Percentiles rank a stretch among this genome's conserved stretches.
Conservation (phyloP, 495 filamentous ascomycete species). For the Aspergillus asperescens region DNA sequence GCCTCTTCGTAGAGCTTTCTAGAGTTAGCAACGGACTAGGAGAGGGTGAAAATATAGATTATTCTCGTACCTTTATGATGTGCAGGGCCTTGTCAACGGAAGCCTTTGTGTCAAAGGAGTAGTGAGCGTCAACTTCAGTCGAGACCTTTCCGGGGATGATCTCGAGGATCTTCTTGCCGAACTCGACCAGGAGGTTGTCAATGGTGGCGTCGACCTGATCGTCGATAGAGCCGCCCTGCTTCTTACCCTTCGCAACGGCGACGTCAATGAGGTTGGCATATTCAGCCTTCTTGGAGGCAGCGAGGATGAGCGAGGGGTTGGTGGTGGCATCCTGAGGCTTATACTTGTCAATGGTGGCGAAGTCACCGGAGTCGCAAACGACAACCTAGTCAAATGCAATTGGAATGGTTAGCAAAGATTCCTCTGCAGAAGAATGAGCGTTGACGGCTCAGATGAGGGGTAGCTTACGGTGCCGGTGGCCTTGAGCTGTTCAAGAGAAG, state of each 20-base stretch:
- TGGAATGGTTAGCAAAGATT: constrained; percentile 14
- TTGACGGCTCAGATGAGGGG: constrained; percentile 49
- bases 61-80: constrained; percentile 76
- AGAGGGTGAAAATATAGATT: background rate
- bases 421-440: constrained; percentile 13
- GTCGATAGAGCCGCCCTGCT: constrained; percentile 58
- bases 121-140: constrained; percentile 93
- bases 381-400: constrained; percentile 18
- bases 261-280: constrained; percentile 89
- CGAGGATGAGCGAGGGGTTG: constrained; percentile 97
- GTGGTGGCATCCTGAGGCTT: constrained; percentile 99
- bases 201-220: constrained; percentile 76
- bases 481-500: constrained; percentile 95
- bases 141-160: constrained; percentile 98
- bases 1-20: constrained; percentile 81
- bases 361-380: constrained; percentile 28
- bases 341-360: constrained; percentile 93
- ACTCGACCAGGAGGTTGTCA: constrained; percentile 93
- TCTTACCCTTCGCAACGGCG: constrained; percentile 81
- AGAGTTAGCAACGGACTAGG: constrained; percentile 13
- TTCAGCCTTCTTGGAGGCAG: constrained; percentile 95
- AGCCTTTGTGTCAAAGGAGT: constrained; percentile 90
- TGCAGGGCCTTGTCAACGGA: constrained; percentile 95
- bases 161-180: constrained; percentile 93
- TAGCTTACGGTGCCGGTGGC: constrained; percentile 84